Conservation (phyloP, 257 asterid genomes). For the Nicotiana undulata region DNA sequence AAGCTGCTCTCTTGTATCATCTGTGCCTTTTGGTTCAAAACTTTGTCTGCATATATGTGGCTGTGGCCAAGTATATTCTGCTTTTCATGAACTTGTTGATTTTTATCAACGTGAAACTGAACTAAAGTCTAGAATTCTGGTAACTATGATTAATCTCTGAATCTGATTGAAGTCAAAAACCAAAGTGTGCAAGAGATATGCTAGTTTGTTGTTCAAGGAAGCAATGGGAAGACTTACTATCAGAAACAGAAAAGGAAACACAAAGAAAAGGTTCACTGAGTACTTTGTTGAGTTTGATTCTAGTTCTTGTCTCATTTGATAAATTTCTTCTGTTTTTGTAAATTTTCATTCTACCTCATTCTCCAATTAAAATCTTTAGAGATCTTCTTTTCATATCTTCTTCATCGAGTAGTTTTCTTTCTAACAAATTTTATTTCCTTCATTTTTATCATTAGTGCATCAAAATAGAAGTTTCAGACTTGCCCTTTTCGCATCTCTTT, state of each 20-base stretch:
- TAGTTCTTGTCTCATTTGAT: not conserved
- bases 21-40: not conserved
- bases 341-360: not conserved
- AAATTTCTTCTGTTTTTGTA: too few species aligned
- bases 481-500: not conserved
- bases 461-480: too few species aligned
- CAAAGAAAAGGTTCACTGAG: not conserved
- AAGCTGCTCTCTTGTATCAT: not conserved
- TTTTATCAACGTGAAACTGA: too few species aligned
- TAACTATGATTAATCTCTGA: too few species aligned
- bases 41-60: not conserved
- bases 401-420: not conserved
- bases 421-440: not conserved
- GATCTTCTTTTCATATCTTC: not conserved
- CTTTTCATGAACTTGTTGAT: too few species aligned
- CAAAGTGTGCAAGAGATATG: not conserved
- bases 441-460: not conserved
- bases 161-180: not conserved
- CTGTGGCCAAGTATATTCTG: not conserved
- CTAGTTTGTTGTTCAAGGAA: not conserved
- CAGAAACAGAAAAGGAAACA: not conserved
- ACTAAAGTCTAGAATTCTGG: too few species aligned
- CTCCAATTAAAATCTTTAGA: not conserved
- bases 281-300: not conserved
- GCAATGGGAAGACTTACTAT: too few species aligned